Percentiles rank a stretch among this genome's conserved stretches.
Evolutionary conservation across 2,329 filamentous ascomycete genomes (phyloP).

Genomic region (Nigrospora oryzae): DNA sequence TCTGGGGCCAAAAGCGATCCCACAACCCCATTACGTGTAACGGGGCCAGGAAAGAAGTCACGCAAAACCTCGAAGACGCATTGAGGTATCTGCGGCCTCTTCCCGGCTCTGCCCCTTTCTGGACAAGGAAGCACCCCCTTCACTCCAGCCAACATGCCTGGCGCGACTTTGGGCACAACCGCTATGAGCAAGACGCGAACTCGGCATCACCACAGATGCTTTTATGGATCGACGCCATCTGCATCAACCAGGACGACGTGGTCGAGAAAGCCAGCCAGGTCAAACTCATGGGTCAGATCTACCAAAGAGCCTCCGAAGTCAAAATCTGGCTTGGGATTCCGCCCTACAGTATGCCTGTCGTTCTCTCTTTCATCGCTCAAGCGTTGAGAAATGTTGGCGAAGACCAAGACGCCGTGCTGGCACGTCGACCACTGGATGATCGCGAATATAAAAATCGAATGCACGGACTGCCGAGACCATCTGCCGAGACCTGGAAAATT

Average conservation of each 20-base stretch:
- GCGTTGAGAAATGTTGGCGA: neutral
- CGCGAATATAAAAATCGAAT: neutral
- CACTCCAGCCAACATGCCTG: too few species aligned
- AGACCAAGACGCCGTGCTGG: neutral
- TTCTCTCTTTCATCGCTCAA: neutral
- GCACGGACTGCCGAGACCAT: neutral
- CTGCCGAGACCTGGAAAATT: neutral
- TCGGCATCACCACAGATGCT: constrained; percentile 5
- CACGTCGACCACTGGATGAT: neutral
- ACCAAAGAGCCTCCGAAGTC: constrained; percentile 5
- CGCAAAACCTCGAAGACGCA: too few species aligned
- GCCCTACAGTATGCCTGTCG: neutral
- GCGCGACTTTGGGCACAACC: constrained; percentile 7
- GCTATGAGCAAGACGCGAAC: constrained; percentile 8
- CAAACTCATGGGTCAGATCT: constrained; percentile 11
- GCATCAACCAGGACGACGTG: constrained; percentile 10
- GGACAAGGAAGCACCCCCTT: too few species aligned
- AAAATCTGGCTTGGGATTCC: constrained; percentile 11
- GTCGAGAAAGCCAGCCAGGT: constrained; percentile 10
- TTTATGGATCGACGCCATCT: constrained; percentile 10
- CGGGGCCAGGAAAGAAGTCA: too few species aligned
- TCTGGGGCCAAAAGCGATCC: too few species aligned
- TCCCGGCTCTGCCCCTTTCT: too few species aligned
- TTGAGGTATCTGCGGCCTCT: too few species aligned
- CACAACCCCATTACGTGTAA: too few species aligned